phyloP scores from a whole-genome alignment of 108 stramenopile genomes.

The Schizochytrium sp. region DNA sequence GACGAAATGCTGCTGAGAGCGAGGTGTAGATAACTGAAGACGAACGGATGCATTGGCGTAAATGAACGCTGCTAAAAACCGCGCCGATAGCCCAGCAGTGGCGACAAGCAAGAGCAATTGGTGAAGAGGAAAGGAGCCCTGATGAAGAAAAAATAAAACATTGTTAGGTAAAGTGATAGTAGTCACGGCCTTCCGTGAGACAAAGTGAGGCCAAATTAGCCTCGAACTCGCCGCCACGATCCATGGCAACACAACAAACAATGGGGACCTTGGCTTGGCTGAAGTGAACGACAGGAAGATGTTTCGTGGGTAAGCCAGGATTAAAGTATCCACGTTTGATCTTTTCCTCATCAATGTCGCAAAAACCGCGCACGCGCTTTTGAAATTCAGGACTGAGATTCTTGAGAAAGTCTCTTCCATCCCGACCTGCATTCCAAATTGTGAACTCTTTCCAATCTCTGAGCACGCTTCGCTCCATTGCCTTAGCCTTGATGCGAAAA shows the following conservation, averaged over 20 bases:
- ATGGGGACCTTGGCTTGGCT: not conserved
- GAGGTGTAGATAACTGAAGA: no score
- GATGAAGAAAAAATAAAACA: no score
- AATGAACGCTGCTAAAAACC: no score
- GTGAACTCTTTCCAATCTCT: constrained; percentile 47
- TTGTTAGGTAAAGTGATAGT: constrained; percentile 10
- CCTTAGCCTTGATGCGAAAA: constrained; percentile 57
- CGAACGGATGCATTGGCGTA: no score
- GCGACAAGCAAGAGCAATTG: no score
- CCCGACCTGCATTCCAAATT: constrained; percentile 75
- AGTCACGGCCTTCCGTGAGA: not conserved
- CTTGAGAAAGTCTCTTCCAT: constrained; percentile 79
- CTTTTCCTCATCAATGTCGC: not conserved
- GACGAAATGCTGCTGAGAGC: no score
- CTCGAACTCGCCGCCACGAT: not conserved
- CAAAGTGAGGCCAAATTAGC: not conserved
- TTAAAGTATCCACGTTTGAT: not conserved
- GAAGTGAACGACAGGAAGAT: not conserved
- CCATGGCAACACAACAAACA: constrained; percentile 10
- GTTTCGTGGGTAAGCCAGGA: not conserved
- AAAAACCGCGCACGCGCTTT: not conserved
- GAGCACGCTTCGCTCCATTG: constrained; percentile 59
- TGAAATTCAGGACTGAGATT: constrained; percentile 3
- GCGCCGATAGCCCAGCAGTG: no score
- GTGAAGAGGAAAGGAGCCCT: no score